Conservation (phyloP, 2,329 filamentous ascomycete species). For the Colletotrichum agaves region DNA sequence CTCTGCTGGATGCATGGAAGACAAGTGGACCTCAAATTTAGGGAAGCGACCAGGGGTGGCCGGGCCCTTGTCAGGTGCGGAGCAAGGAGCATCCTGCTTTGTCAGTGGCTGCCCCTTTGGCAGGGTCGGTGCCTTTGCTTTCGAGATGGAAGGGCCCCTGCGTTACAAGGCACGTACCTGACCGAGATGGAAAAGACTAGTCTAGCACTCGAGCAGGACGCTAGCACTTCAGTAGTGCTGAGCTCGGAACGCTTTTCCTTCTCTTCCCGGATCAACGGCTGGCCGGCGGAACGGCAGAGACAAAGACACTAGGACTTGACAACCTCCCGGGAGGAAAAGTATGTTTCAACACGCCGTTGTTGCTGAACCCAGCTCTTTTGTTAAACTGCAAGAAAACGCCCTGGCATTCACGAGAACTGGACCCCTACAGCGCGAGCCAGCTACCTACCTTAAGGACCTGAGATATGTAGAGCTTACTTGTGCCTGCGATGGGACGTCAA, state of each 20-base stretch:
- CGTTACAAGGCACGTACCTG: neutral
- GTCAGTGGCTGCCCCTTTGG: too few relatives aligned
- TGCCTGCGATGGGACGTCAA: neutral
- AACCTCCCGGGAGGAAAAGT: neutral
- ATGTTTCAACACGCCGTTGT: neutral
- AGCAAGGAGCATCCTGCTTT: neutral
- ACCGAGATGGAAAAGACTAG: neutral
- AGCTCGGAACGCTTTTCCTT: constrained; percentile 3
- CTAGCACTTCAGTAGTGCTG: neutral
- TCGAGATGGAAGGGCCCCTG: constrained; percentile 13
- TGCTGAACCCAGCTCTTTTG: neutral
- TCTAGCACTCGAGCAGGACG: neutral
- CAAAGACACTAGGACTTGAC: neutral
- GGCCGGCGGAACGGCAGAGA: neutral
- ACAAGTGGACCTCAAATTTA: constrained; percentile 14
- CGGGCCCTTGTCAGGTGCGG: neutral
- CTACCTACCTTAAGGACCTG: too few relatives aligned
- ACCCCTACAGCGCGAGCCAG: too few relatives aligned
- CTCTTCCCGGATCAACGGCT: constrained; percentile 8
- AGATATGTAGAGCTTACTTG: too few relatives aligned
- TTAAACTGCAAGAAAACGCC: neutral
- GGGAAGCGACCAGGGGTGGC: neutral
- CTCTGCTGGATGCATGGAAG: neutral
- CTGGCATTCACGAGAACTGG: too few relatives aligned
- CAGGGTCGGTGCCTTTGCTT: neutral